Evolutionary conservation across 805 yeast genomes (phyloP).

Genomic region (Pichia occidentalis): DNA sequence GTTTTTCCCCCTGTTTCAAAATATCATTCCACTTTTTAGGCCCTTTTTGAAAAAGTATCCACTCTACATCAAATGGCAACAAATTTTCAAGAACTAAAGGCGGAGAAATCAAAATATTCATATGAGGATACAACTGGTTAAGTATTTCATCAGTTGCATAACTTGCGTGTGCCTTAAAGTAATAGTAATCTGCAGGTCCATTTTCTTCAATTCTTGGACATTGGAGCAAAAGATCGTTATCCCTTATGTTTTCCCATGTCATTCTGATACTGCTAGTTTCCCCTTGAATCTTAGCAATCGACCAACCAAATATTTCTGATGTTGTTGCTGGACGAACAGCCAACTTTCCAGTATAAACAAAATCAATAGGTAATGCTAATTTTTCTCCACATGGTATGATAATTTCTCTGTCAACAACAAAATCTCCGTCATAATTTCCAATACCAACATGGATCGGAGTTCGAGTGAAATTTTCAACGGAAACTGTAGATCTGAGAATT

Average conservation of each 20-base stretch:
- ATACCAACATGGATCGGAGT: constrained; percentile 44
- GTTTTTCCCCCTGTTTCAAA: constrained; percentile 57
- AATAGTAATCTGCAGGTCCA: constrained; percentile 34
- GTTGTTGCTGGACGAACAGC: constrained; percentile 54
- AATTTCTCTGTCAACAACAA: constrained; percentile 29
- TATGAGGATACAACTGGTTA: constrained; percentile 73
- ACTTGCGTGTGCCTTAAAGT: constrained; percentile 66
- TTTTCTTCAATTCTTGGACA: constrained; percentile 42
- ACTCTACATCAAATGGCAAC: constrained; percentile 73
- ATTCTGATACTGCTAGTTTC: constrained; percentile 26
- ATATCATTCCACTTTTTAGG: constrained; percentile 59
- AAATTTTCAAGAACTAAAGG: constrained; percentile 83
- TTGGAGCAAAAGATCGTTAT: constrained; percentile 45
- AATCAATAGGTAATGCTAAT: constrained; percentile 68
- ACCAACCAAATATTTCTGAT: constrained; percentile 58
- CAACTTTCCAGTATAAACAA: constrained; percentile 52
- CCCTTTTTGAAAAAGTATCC: constrained; percentile 70
- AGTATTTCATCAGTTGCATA: constrained; percentile 64
- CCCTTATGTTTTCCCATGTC: constrained; percentile 57
- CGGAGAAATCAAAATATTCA: constrained; percentile 70
- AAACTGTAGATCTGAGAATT: constrained; percentile 68
- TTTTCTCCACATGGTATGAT: constrained; percentile 48
- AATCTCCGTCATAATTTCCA: constrained; percentile 28
- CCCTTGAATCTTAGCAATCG: constrained; percentile 36
- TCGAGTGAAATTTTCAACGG: constrained; percentile 60